These are phyloP conservation scores for Suillus clintonianus DNA, from an alignment of 768 basidiomycete species.

Conservation along the genomic window DNA sequence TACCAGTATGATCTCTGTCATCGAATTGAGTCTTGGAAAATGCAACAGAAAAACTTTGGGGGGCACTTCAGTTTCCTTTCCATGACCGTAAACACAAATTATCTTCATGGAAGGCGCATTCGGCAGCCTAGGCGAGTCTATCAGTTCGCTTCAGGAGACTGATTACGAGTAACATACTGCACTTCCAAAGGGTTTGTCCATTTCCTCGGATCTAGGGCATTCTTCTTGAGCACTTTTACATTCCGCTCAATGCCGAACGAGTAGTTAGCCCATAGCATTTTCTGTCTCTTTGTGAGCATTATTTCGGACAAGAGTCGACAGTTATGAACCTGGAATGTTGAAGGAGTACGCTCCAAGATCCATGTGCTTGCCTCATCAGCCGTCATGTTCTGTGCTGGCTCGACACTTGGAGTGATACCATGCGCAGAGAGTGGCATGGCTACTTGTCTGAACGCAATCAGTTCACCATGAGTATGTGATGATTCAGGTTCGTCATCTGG, in stretches of 20 bases:
- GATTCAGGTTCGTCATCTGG: constrained; percentile 71
- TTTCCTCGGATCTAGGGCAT: constrained; percentile 75
- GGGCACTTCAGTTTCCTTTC: constrained; percentile 89
- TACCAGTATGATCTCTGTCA: constrained; percentile 49
- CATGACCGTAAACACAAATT: constrained; percentile 92
- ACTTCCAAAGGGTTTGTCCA: constrained; percentile 93
- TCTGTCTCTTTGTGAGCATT: constrained; percentile 39
- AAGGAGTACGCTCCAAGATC: constrained; percentile 81
- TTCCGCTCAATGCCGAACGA: constrained; percentile 87
- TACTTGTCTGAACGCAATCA: constrained; percentile 73
- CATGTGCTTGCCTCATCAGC: constrained; percentile 72
- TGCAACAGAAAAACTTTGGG: constrained; percentile 1
- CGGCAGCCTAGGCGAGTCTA: constrained; percentile 58
- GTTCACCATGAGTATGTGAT: constrained; percentile 72
- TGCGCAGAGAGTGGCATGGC: constrained; percentile 3
- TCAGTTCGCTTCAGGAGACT: constrained; percentile 2
- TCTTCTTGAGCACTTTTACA: constrained; percentile 58
- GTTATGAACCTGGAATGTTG: constrained; percentile 68
- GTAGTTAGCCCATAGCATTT: constrained; percentile 85
- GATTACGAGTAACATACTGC: constrained; percentile 41
- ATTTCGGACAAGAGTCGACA: neutral
- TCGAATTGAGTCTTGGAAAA: neutral
- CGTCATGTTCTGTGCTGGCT: constrained; percentile 65
- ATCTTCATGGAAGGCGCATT: constrained; percentile 90
- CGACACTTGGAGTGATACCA: constrained; percentile 6